A percentile compares a stretch with the other conserved stretches of the same genome.
These are phyloP conservation scores for Pouteria campechiana DNA, from an alignment of 179 eudicot genomes.

Conservation along the genomic window DNA sequence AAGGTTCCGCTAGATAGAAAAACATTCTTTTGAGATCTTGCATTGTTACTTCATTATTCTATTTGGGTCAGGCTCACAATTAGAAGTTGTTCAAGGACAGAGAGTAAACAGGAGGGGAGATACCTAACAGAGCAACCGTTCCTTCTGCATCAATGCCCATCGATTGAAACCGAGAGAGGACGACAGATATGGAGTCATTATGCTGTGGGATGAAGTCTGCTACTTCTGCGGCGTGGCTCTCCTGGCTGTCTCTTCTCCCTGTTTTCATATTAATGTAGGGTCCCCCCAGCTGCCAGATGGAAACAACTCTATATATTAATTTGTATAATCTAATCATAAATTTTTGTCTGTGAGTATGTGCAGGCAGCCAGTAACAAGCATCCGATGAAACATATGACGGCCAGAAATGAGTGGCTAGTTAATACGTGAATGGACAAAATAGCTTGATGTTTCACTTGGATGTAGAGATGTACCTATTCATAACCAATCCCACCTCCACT, in stretches of 20 bases:
- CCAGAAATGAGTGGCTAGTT: background rate
- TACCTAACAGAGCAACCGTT: constrained; percentile 70
- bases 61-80: no score
- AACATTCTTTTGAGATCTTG: no score
- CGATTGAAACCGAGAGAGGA: constrained; percentile 46
- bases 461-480: constrained; percentile 10
- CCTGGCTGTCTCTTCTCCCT: constrained; percentile 52
- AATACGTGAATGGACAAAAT: background rate
- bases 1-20: no score
- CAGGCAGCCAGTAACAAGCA: no score
- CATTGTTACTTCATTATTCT: no score
- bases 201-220: constrained; percentile 49
- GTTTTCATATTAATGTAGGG: constrained; percentile 59
- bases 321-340: no score
- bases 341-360: no score
- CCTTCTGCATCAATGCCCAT: constrained; percentile 59
- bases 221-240: constrained; percentile 27
- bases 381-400: no score
- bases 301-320: no score
- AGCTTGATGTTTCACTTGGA: background rate
- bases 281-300: constrained; percentile 59
- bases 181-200: constrained; percentile 42
- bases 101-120: no score
- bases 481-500: no score
- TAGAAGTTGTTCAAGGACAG: no score